phyloP scores from a whole-genome alignment of 2,329 filamentous ascomycete species.

The Fusarium graminum region DNA sequence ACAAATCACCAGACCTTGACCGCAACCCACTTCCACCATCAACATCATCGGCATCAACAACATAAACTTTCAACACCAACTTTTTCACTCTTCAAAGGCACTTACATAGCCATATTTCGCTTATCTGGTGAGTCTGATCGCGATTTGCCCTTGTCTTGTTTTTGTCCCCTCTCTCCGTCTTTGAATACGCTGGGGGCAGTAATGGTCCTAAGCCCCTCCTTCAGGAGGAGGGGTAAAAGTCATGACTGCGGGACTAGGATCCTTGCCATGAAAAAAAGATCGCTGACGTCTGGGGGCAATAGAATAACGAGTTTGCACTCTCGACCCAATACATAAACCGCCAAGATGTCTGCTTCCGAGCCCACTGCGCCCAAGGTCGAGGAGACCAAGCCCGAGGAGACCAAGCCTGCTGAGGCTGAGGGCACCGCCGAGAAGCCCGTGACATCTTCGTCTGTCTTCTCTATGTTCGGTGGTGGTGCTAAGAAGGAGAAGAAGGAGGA shows the following conservation, averaged over 20 bases:
- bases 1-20: constrained; percentile 49
- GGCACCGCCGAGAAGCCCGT: constrained; percentile 56
- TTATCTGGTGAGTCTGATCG: constrained; percentile 40
- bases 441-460: constrained; percentile 81
- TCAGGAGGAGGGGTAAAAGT: constrained; percentile 41
- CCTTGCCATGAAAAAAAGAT: constrained; percentile 26
- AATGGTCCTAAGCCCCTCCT: constrained; percentile 39
- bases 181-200: constrained; percentile 25
- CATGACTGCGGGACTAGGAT: constrained; percentile 38
- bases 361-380: constrained; percentile 68
- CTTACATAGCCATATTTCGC: constrained; percentile 33
- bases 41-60: constrained; percentile 35
- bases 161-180: not conserved
- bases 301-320: constrained; percentile 24
- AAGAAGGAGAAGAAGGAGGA: constrained; percentile 95
- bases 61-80: constrained; percentile 21
- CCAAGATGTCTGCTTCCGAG: constrained; percentile 64
- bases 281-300: constrained; percentile 39
- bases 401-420: constrained; percentile 43
- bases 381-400: constrained; percentile 57
- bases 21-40: constrained; percentile 43
- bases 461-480: constrained; percentile 97
- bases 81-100: constrained; percentile 19
- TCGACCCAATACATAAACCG: constrained; percentile 33
- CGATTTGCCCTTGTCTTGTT: not conserved